Evolutionary conservation across 2,329 filamentous ascomycete genomes (phyloP).

Genomic region (Alternaria panax): DNA sequence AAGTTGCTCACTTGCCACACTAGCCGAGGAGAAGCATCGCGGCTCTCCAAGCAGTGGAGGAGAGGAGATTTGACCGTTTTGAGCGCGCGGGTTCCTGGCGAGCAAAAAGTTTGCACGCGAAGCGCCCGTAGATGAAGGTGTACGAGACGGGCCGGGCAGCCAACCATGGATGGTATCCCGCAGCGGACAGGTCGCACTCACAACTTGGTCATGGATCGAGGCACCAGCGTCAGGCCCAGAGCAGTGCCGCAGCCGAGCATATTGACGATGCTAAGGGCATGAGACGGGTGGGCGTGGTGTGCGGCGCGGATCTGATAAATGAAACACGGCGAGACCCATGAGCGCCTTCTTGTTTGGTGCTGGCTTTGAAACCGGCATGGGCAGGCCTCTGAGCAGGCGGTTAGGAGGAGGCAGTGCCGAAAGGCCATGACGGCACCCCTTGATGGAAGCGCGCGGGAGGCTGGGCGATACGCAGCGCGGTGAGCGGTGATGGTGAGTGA

Average conservation of each 20-base stretch:
- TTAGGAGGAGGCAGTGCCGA: constrained; percentile 38
- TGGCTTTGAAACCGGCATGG: constrained; percentile 23
- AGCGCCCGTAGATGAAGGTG: constrained; percentile 16
- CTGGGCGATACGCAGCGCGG: constrained; percentile 35
- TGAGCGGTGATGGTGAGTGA: background rate
- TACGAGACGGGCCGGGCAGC: constrained; percentile 29
- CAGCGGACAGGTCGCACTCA: constrained; percentile 4
- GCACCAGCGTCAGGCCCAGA: background rate
- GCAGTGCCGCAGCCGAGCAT: constrained; percentile 6
- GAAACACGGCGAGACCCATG: constrained; percentile 31
- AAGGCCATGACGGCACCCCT: constrained; percentile 9
- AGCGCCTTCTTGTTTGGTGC: constrained; percentile 35
- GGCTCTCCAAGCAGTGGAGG: constrained; percentile 18
- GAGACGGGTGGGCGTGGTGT: constrained; percentile 9
- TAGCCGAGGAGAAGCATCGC: constrained; percentile 26
- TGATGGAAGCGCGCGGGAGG: constrained; percentile 33
- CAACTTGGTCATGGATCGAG: constrained; percentile 6
- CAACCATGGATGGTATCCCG: constrained; percentile 23
- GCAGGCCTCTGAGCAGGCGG: constrained; percentile 29
- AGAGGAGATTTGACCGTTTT: constrained; percentile 5
- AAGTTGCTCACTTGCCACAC: constrained; percentile 21
- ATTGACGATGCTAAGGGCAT: constrained; percentile 14
- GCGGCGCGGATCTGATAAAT: constrained; percentile 31
- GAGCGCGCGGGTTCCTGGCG: constrained; percentile 19
- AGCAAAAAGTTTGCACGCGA: constrained; percentile 17